A percentile compares a stretch with the other conserved stretches of the same genome.
These are phyloP conservation scores for Rhizopogon sp. DNA, from an alignment of 768 basidiomycete species.

Conservation along the genomic window DNA sequence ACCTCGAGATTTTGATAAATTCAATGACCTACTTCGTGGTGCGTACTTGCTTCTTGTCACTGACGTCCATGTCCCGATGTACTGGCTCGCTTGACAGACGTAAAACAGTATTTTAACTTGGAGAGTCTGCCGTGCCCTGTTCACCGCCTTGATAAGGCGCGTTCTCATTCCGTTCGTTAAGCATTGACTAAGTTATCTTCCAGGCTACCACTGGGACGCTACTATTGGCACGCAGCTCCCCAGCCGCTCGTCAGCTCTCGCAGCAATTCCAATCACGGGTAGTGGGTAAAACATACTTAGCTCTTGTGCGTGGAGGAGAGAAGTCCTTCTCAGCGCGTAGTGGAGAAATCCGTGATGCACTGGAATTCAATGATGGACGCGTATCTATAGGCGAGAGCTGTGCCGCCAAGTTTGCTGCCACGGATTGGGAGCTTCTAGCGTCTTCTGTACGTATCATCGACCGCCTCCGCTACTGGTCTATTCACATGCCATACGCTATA, in stretches of 20 bases:
- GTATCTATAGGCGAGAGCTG: conserved; percentile 29
- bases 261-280: conserved; percentile 47
- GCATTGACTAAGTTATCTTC: not conserved
- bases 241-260: conserved; percentile 42
- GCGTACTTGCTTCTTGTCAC: conserved; percentile 10
- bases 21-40: conserved; percentile 34
- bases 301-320: conserved; percentile 51
- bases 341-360: conserved; percentile 38
- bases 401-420: conserved; percentile 27
- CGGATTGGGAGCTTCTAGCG: conserved; percentile 54
- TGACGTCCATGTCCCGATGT: not conserved
- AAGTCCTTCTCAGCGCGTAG: conserved; percentile 37
- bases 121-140: conserved; percentile 40
- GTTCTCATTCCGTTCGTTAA: not conserved
- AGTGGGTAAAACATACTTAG: conserved; percentile 58
- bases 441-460: conserved; percentile 44
- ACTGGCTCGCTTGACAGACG: conserved; percentile 15
- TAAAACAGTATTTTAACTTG: conserved; percentile 27
- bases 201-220: conserved; percentile 63
- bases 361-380: conserved; percentile 42
- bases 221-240: conserved; percentile 43
- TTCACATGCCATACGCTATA: conserved; percentile 20
- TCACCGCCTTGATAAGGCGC: conserved; percentile 66
- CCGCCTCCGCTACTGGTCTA: not conserved
- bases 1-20: conserved; percentile 23